Conservation (phyloP, 1,284 basidiomycete species). For the Apiotrichum gamsii region DNA sequence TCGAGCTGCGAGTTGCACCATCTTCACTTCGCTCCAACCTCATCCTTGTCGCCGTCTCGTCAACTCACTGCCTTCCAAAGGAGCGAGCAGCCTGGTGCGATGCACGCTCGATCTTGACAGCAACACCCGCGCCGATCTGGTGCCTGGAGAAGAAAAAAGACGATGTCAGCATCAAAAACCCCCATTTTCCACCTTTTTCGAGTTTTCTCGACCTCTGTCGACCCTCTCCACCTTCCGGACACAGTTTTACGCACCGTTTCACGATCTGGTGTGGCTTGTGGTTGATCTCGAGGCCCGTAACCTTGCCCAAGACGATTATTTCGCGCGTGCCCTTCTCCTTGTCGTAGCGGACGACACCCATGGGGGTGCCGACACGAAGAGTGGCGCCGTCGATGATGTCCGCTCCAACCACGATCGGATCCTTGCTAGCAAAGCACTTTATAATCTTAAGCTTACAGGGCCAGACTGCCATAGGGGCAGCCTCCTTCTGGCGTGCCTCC, state of each 20-base stretch:
- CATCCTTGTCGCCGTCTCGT: too few relatives aligned
- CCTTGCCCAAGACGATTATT: conserved; percentile 85
- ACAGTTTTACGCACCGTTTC: too few relatives aligned
- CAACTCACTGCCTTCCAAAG: conserved; percentile 58
- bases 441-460: conserved; percentile 90
- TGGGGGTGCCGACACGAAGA: conserved; percentile 86
- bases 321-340: conserved; percentile 76
- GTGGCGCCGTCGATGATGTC: conserved; percentile 86
- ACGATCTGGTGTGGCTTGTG: conserved; percentile 75
- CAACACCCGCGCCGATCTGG: conserved; percentile 56
- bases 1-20: too few relatives aligned
- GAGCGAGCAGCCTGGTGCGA: conserved; percentile 93
- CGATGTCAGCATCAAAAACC: too few relatives aligned
- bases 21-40: too few relatives aligned
- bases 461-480: conserved; percentile 93
- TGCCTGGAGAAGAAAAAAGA: too few relatives aligned
- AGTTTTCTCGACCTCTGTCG: too few relatives aligned
- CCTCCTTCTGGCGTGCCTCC: conserved; percentile 87
- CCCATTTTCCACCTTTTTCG: too few relatives aligned
- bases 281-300: conserved; percentile 93
- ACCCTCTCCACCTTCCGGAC: too few relatives aligned
- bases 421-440: conserved; percentile 89
- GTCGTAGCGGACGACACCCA: conserved; percentile 90
- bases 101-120: conserved; percentile 97
- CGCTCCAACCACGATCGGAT: conserved; percentile 95